Evolutionary conservation across 805 yeast species (phyloP), one percentile per base, ranked within the genome.

Genomic region (Saturnispora saitoi): DNA sequence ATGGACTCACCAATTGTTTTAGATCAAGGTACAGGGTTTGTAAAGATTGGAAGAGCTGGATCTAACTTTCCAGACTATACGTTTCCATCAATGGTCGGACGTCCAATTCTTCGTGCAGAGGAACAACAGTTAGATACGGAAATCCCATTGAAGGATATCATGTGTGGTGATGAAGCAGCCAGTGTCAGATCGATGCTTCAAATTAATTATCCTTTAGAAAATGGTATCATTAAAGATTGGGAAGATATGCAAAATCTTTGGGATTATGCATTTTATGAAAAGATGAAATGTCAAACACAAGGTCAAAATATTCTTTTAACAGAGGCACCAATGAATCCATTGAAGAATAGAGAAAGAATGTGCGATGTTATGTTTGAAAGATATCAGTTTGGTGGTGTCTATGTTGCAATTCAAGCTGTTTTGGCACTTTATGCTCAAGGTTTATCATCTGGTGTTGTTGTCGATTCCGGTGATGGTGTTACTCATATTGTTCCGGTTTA

Each of bases 21-120:
- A 58, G 99, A 93, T 71, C 98, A 93, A 72, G 99, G 99, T 71
- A 93, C 99, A 44, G 99, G 99, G 50, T 93, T 93, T 65, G 97
- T 91, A 48, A 91, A 90, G 66, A 87, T 91, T 57, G 99, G 99
- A 51, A 80, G 96, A 61, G 96, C 95, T 32, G 97, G 98, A 30
- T 85, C 89, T 57, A 93, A 93, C 70, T 90, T 90, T 75, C 99
- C 99, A 28, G 98, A 93, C 67, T 81, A 81, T 70, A 90, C 96
- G 14, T 93, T 90, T 68, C 99, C 98, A 12, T 89, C 97, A 20
- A 87, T 93, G 56, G 98, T 93, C 17, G 99, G 99, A 43, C 78
- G 99, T 60, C 99, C 99, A 26, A 93, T 93, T 54, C 72, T 93
- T 54, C 80, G 99, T 63, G 98, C 99, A 2, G 99, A 93, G 67